Evolutionary conservation across 345 rosid genomes (phyloP), one percentile per base, ranked within the genome.

Genomic region (Linum usitatissimum): DNA sequence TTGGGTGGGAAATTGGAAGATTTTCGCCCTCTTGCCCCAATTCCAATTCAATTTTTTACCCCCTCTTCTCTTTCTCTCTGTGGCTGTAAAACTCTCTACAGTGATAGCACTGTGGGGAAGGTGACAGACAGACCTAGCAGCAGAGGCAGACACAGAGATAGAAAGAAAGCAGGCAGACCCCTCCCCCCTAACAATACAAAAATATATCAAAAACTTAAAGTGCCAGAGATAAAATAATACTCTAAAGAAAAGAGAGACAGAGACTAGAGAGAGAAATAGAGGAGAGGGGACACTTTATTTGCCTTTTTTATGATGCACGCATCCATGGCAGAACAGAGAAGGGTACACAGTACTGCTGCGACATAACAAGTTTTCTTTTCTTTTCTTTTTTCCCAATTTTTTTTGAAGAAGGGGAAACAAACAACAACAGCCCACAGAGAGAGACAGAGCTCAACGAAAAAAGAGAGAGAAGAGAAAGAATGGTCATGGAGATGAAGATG

Each of bases 261-360:
- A 28, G 76, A 72, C 36, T 17, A 40, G 69, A 31, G 66, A 40
- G 60, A 64, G 64, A 38, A 51, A 57, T n/a, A 31, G 38, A 66
- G 53, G 63, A 53, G 69, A 31, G 63, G 36, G 73, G 55, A 45
- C 65, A 64, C 73, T 77, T 74, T 69, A 69, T 60, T 75, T 68
- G 23, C 71, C 76, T 76, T 81, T 81, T 81, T 76, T 64, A 78
- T 70, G 80, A 76, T 81, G 73, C 77, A 81, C 85, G 85, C 82
- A 78, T 75, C 78, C 80, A 65, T 73, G 77, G 77, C 75, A 71
- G 75, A 70, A 70, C 72, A 69, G 66, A 64, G 66, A 72, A 34
- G 59, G 72, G 54, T 70, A 67, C 75, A 74, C 66, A 57, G 59
- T 59, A 55, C 78, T 73, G 69, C 71, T 66, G 49, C 65, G 65